phyloP scores from a whole-genome alignment of 2,329 filamentous ascomycete species.

The Shiraia sp. region DNA sequence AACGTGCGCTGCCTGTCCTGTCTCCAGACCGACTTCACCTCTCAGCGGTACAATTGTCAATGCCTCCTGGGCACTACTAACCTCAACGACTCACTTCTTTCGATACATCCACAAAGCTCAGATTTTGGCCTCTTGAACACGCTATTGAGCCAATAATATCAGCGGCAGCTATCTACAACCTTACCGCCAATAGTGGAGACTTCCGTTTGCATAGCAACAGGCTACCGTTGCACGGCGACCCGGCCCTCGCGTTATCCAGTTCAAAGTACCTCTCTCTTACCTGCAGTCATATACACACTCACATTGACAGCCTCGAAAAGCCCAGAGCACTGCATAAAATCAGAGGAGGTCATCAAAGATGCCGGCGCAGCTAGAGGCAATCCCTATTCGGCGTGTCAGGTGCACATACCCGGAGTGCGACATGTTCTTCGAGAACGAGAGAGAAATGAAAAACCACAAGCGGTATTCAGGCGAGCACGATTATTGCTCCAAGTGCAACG shows the following conservation, averaged over 20 bases:
- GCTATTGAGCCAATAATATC: no score
- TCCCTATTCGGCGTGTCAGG: constrained; percentile 26
- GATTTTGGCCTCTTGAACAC: no score
- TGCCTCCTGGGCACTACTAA: no score
- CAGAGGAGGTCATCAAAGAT: constrained; percentile 17
- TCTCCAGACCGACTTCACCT: no score
- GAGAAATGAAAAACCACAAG: constrained; percentile 58
- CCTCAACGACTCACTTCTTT: no score
- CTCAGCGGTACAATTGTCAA: no score
- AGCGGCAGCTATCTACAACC: no score
- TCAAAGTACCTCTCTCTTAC: no score
- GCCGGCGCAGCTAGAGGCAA: constrained; percentile 26
- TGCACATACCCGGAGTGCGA: constrained; percentile 55
- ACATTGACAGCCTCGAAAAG: background rate
- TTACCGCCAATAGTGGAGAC: no score
- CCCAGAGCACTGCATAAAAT: background rate
- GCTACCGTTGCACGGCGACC: background rate
- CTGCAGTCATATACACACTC: background rate
- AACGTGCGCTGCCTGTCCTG: no score
- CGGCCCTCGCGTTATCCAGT: background rate
- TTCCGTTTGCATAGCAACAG: background rate
- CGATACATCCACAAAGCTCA: no score
- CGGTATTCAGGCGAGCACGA: constrained; percentile 47
- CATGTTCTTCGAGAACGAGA: constrained; percentile 49
- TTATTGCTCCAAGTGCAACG: constrained; percentile 52